Conservation (phyloP, 1,284 basidiomycete species). For the Thelephora terrestris region DNA sequence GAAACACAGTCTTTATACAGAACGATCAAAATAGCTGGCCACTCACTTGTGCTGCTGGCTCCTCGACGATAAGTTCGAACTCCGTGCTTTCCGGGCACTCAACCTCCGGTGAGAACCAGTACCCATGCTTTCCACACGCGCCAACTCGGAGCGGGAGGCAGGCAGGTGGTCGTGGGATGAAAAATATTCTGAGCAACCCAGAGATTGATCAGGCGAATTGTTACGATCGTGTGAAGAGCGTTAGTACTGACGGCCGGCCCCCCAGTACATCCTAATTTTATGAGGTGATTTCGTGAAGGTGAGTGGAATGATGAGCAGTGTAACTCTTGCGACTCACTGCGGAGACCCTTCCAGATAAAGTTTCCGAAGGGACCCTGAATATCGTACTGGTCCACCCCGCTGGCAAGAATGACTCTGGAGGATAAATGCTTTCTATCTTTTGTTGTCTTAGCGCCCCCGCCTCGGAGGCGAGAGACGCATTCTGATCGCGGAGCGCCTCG, state of each 20-base stretch:
- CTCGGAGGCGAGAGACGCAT: conserved; percentile 6
- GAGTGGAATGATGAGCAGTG: too few relatives aligned
- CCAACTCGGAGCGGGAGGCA: conserved; percentile 17
- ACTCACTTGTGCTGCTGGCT: conserved; percentile 11
- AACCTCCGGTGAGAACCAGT: conserved; percentile 18
- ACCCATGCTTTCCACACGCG: conserved; percentile 14
- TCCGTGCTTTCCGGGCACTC: conserved; percentile 3
- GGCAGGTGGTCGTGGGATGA: conserved; percentile 16
- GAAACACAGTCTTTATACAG: background rate
- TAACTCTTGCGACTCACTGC: too few relatives aligned
- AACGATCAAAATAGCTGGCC: background rate
- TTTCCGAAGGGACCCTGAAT: too few relatives aligned
- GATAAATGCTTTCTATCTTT: background rate
- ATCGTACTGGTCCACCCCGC: too few relatives aligned
- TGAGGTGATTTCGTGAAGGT: too few relatives aligned
- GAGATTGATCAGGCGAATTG: too few relatives aligned
- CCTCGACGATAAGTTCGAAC: conserved; percentile 20
- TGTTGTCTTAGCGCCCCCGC: conserved; percentile 2
- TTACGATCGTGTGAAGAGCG: too few relatives aligned
- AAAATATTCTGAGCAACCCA: conserved; percentile 9
- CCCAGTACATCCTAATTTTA: too few relatives aligned
- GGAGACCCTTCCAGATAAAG: too few relatives aligned
- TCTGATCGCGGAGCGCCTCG: conserved; percentile 5
- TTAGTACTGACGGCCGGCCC: too few relatives aligned
- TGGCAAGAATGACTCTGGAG: background rate